Evolutionary conservation across 208 protist genomes (phyloP), one percentile per base, ranked within the genome.

Genomic region (Herpetomonas samuelpessoai): DNA sequence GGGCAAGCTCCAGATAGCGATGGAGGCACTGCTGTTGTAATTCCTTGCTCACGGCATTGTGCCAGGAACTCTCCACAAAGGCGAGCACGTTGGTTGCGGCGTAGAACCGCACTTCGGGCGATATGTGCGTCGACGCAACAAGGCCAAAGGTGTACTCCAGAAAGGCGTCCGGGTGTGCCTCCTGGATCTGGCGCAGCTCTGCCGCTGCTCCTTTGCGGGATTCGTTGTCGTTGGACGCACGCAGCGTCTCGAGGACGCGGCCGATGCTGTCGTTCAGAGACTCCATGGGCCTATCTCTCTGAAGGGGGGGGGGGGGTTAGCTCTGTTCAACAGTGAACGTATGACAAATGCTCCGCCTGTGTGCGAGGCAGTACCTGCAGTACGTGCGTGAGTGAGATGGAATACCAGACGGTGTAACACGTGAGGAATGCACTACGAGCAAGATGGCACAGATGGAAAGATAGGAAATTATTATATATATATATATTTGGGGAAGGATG

Each of bases 1-100:
- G 38, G 18, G 75, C 54, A 0, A 95, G 61, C 3, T 61, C 49
- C 2, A 72, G 35, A 66, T 92, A 92, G 25, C 55, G 60, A n/a
- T 60, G 48, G 22, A 88, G 27, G 46, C 70, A 65, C 1, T 31
- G 24, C 25, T 66, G 45, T 65, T 92, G 81, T 12, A 62, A 2
- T 6, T 66, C 65, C 7, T 62, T 67, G 0, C 68, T 24, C 12
- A 88, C 77, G 10, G 27, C 53, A 22, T 55, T 71, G 45, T 71
- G 78, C 88, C 88, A 95, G 10, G 77, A 77, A 19, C 88, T 73
- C 16, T 82, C 68, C 14, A 92, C 57, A 73, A 95, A 95, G 7
- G 74, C 39, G 9, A 84, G 27, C 0, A 92, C 71, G 0, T 72
- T 44, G 2, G 82, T 76, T 65, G 68, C 81, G 1, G 80, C 35